phyloP scores from a whole-genome alignment of 306 rosid species.

The Malus orientalis region DNA sequence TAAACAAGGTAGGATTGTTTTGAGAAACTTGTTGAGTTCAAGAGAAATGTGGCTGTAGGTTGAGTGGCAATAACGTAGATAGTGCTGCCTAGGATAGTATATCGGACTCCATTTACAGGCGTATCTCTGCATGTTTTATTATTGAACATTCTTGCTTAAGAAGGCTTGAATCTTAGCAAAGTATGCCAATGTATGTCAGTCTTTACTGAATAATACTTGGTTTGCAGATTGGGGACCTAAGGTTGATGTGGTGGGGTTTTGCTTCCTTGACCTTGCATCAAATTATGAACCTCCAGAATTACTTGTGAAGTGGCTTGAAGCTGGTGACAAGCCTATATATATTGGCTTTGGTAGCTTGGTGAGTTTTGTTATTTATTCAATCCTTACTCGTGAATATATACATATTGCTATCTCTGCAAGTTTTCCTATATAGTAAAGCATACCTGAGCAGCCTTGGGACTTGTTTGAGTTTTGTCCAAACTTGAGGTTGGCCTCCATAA shows the following conservation, averaged over 20 bases:
- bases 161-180: background rate
- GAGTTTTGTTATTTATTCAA: constrained; percentile 21
- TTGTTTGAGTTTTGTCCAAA: background rate
- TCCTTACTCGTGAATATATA: background rate
- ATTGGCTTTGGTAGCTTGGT: constrained; percentile 97
- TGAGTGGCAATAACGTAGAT: background rate
- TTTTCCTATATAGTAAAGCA: background rate
- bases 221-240: constrained; percentile 96
- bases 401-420: background rate
- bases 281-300: constrained; percentile 80
- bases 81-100: background rate
- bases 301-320: constrained; percentile 81
- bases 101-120: background rate
- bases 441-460: background rate
- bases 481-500: background rate
- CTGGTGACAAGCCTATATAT: constrained; percentile 83
- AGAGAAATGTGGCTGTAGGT: background rate
- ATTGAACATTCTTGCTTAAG: background rate
- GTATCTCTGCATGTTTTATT: background rate
- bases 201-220: constrained; percentile 13
- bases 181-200: background rate
- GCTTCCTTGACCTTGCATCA: constrained; percentile 99
- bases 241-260: constrained; percentile 95
- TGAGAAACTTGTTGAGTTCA: background rate
- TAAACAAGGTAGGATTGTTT: background rate